Evolutionary conservation across 805 yeast species (phyloP), one percentile per base, ranked within the genome.

Genomic region (Ogataea nonfermentans): DNA sequence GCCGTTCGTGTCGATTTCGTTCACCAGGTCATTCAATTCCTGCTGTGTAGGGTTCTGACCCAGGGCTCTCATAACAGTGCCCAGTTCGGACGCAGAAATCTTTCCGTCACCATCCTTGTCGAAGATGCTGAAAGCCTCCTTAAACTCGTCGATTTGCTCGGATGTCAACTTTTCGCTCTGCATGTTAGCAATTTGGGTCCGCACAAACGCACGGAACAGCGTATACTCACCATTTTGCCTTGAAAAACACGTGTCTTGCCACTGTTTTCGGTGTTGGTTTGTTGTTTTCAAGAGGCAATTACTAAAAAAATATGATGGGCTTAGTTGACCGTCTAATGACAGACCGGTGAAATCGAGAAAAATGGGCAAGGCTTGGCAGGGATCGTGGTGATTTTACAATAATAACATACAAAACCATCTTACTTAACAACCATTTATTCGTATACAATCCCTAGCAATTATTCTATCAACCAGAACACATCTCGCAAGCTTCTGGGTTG

Each of bases 61-160:
- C 59, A 93, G 74, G n/a, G 97, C 87, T 70, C 99, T 84, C 99
- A 93, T 93, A 37, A 93, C 99, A 4, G 96, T 89, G 50, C 98
- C 97, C 53, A 93, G 75, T 68, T 93, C 99, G 59, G 86, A 78
- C 54, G 96, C 86, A 43, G 96, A 88, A 71, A 93, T 93, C 61
- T 88, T 87, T 33, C 99, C 99, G 66, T 90, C 97, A 59, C 90
- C 84, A 64, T 93, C 96, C 65, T 89, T 89, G 73, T 93, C 99
- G 56, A 93, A 93, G 50, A 93, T 78, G 46, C 97, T 88, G 64
- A 93, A 93, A 5, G 99, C 99, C 72, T 93, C 99, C 67, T 88
- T 89, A 70, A 93, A 93, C 58, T 93, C 98, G 44, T 93, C 84
- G 54, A 93, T 89, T 70, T 93, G 99, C 67, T 88, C 95, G 63